A percentile compares a stretch with the other conserved stretches of the same genome.
Evolutionary conservation across 2,329 filamentous ascomycete genomes (phyloP).

Genomic region (Albophoma yamanashiensis): DNA sequence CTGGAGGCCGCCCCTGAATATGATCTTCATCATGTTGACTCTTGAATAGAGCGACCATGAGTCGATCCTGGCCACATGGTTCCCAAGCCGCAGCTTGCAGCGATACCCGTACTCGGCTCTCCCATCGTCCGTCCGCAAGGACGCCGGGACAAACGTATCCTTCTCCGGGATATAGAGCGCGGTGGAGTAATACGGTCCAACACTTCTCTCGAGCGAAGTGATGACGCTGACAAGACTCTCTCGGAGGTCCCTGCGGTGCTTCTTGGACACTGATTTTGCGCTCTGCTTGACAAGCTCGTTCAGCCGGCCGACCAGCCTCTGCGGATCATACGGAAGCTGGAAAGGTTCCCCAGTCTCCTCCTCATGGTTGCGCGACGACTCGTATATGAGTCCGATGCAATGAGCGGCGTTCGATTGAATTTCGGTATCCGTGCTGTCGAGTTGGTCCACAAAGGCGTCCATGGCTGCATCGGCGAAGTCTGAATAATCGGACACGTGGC

Average conservation of each 20-base stretch:
- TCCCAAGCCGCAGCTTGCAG: slow-evolving; percentile 37
- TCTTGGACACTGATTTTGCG: slow-evolving; percentile 38
- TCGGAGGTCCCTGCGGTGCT: slow-evolving; percentile 35
- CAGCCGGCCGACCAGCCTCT: slow-evolving; percentile 36
- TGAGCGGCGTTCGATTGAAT: slow-evolving; percentile 71
- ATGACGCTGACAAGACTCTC: slow-evolving; percentile 39
- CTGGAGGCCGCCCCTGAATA: slow-evolving; percentile 35
- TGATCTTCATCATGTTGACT: slow-evolving; percentile 34
- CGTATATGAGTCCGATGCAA: slow-evolving; percentile 75
- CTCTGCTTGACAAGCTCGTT: slow-evolving; percentile 34
- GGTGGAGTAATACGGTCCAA: slow-evolving; percentile 43
- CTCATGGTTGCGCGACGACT: slow-evolving; percentile 47
- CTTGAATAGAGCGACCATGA: slow-evolving; percentile 40
- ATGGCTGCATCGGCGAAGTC: slow-evolving; percentile 60
- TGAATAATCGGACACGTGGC: slow-evolving; percentile 64
- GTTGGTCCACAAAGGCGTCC: slow-evolving; percentile 75
- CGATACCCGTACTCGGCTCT: slow-evolving; percentile 41
- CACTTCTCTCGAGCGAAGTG: slow-evolving; percentile 42
- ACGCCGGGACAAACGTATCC: slow-evolving; percentile 31
- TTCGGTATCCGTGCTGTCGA: slow-evolving; percentile 60
- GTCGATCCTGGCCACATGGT: slow-evolving; percentile 33
- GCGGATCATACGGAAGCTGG: slow-evolving; percentile 39
- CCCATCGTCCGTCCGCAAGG: slow-evolving; percentile 29
- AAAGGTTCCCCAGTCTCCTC: slow-evolving; percentile 37
- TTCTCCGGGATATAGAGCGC: slow-evolving; percentile 27